Base-by-base conservation (phyloP, 345 rosid genomes). In the Citrus maxima region DNA sequence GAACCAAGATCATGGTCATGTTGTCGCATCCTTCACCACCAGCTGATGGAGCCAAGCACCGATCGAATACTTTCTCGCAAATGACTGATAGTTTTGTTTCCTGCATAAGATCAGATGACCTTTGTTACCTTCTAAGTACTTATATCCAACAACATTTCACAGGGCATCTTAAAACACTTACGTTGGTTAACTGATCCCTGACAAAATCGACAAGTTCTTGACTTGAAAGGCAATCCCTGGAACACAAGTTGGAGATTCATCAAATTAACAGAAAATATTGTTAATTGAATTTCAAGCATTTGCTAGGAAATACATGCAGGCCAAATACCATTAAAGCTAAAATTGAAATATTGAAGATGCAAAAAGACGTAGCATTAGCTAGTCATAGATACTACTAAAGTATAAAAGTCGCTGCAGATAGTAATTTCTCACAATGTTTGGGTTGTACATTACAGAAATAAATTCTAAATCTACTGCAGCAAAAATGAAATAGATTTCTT, bases 11-110 rank as follows among this genome's bases (percentile, higher is more conserved):
- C 90, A 96, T 94, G 40, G 99, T 94, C 99, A 96, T 94, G 79
- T 96, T 96, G 85, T 96, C 99, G 58, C 99, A 96, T 80, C 99
- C 99, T 87, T 93, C 97, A 0, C 98, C 98, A 63, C 89, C 84
- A 0, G 89, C 87, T 10, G 93, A 87, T 51, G 99, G 99, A 62
- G 99, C 98, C 89, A 94, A 83, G 83, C 98, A 94, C 85, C 88
- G 85, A 70, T 94, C 97, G 9, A 91, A 82, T 64, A 94, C 95
- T 87, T 85, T 91, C 89, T 96, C 97, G 10, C 98, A 93, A 38
- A 94, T 80, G 6, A 69, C 79, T 4, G 99, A 93, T 38, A 96
- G 95, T 83, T 91, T 94, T 80, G 75, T 84, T 90, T 93, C 97
- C 99, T 96, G 93, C 80, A 79, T 22, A 28, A 9, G 2, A 40